Evolutionary conservation across 2,329 filamentous ascomycete species (phyloP).

Genomic region (Aulographum hederae): DNA sequence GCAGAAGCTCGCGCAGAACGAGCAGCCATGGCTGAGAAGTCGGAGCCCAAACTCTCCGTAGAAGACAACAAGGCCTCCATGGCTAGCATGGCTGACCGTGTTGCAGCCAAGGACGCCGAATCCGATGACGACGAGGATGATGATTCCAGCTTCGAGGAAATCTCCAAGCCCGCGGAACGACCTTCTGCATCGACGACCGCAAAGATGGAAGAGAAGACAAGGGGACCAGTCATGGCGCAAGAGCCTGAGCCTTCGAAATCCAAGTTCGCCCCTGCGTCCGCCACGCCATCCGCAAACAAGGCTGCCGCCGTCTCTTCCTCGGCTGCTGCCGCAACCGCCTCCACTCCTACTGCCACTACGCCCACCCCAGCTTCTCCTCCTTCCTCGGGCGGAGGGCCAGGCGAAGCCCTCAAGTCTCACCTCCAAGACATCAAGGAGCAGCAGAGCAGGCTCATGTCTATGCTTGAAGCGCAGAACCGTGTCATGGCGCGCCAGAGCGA

Average conservation of each 20-base stretch:
- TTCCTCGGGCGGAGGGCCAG: constrained; percentile 13
- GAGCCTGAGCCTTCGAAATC: constrained; percentile 7
- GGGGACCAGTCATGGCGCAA: constrained; percentile 13
- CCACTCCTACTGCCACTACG: not conserved
- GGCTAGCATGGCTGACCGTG: constrained; percentile 68
- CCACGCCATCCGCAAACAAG: constrained; percentile 10
- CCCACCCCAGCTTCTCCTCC: constrained; percentile 7
- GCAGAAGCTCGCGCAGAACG: constrained; percentile 19
- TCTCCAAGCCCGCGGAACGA: constrained; percentile 56
- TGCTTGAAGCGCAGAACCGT: constrained; percentile 60
- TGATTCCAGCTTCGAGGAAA: constrained; percentile 72
- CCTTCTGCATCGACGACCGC: constrained; percentile 16
- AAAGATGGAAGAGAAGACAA: constrained; percentile 21
- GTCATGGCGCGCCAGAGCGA: constrained; percentile 61
- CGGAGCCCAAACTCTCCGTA: constrained; percentile 47
- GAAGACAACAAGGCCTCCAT: constrained; percentile 79
- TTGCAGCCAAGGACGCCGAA: constrained; percentile 48
- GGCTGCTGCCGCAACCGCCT: constrained; percentile 4
- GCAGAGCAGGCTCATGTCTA: constrained; percentile 14
- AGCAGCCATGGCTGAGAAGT: constrained; percentile 24
- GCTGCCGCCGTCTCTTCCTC: constrained; percentile 4
- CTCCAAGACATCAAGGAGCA: constrained; percentile 53
- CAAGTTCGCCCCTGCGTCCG: constrained; percentile 10
- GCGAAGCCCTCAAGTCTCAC: constrained; percentile 41
- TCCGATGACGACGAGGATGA: constrained; percentile 41